Base-by-base conservation (phyloP, 139 green algal genomes). In the Chlorella sp. region DNA sequence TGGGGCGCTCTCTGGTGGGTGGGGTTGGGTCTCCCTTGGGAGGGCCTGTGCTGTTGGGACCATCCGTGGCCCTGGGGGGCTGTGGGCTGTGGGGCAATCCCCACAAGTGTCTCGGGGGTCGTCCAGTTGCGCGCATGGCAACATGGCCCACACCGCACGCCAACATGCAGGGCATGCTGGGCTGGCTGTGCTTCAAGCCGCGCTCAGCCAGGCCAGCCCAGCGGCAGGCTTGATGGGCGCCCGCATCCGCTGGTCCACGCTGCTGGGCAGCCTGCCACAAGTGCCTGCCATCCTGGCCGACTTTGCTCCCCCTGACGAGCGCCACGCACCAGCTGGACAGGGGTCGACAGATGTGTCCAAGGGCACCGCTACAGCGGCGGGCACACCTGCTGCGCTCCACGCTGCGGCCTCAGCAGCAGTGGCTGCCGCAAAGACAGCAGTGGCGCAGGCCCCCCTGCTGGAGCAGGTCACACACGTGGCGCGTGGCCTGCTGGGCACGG, bases 211-310 rank as follows among this genome's bases (percentile, higher is more conserved):
- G 28, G 70, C 40, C 41, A 41, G 20, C 7, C 20, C 30, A 70
- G 28, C 20, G 28, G 32, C 68, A 44, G 70, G 32, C 32, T 11
- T 67, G 16, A 16, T 60, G 11, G 68, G 51, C 20, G 72, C 72
- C 2, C 41, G 22, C 72, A 60, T 60, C 43, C 24, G 3, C 13
- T 62, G 43, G 43, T 40, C 41, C 19, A 36, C 38, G 22, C 17
- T 56, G 43, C 72, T 62, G 5, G 20, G 40, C 7, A 7, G 62
- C 62, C 26, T 44, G n/a, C 46, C 28, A 2, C 40, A n/a, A 3
- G 19, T 43, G 38, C 77, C 74, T 32, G 94, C 2, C 92, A 96
- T 87, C 94, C 88, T 90, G 92, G 91, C 34, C 13, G 95, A 94
- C 73, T 97, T 98, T 94, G 94, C 94, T 11, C 51, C 51, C 16